Conservation (phyloP, 768 basidiomycete genomes). For the Xanthoconium stramineum region DNA sequence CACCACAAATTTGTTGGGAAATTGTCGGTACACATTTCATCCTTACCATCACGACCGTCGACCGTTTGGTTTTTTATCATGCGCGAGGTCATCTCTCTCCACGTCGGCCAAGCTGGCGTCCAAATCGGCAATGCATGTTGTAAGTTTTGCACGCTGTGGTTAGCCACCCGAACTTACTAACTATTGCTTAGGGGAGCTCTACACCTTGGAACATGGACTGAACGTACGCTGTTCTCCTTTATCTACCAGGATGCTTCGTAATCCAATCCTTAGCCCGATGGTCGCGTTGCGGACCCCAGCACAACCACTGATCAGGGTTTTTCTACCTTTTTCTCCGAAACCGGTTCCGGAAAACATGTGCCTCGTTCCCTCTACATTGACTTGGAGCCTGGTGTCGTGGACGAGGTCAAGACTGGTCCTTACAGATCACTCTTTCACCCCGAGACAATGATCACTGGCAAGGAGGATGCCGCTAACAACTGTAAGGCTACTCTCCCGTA, state of each 20-base stretch:
- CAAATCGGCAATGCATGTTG: conserved; percentile 97
- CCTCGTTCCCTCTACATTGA: conserved; percentile 97
- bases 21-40: background rate
- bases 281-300: conserved; percentile 67
- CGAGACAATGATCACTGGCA: conserved; percentile 94
- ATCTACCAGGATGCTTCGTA: conserved; percentile 13
- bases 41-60: conserved; percentile 13
- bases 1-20: conserved; percentile 13
- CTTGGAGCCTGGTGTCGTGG: conserved; percentile 92
- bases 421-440: conserved; percentile 97
- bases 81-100: conserved; percentile 95
- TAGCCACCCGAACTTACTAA: background rate
- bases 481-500: conserved; percentile 52
- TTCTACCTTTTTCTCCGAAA: conserved; percentile 97
- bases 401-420: conserved; percentile 89
- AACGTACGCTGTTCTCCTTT: conserved; percentile 55
- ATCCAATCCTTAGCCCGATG: conserved; percentile 67
- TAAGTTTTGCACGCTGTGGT: conserved; percentile 40
- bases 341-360: conserved; percentile 90
- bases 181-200: conserved; percentile 78
- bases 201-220: conserved; percentile 96
- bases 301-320: conserved; percentile 74
- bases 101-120: conserved; percentile 96
- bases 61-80: conserved; percentile 37
- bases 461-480: conserved; percentile 99